These are phyloP conservation scores for Pseudozyma tsukubaensis DNA, from an alignment of 1,284 basidiomycete genomes.

Conservation along the genomic window DNA sequence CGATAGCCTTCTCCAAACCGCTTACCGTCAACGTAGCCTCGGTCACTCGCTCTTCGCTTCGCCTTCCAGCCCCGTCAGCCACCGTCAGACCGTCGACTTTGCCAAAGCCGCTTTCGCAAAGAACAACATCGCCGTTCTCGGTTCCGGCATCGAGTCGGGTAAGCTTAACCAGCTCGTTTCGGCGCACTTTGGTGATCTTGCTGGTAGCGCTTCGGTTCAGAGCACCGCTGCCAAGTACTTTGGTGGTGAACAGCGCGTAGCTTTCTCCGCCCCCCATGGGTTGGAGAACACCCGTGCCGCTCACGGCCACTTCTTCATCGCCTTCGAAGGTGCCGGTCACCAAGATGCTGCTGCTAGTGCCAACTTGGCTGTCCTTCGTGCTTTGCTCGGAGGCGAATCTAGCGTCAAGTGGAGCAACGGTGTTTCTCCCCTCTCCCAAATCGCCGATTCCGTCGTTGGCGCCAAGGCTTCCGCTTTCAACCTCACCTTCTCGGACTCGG, in stretches of 20 bases:
- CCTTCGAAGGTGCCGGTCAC: conserved; percentile 61
- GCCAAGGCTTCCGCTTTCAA: conserved; percentile 64
- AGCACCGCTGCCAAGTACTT: conserved; percentile 62
- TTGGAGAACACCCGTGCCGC: conserved; percentile 51
- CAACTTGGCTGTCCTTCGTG: conserved; percentile 63
- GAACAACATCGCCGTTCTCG: conserved; percentile 66
- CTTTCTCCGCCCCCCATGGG: conserved; percentile 60
- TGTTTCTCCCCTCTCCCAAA: conserved; percentile 56
- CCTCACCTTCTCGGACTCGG: conserved; percentile 61
- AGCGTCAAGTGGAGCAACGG: conserved; percentile 67
- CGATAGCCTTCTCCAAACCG: conserved; percentile 63
- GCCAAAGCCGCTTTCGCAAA: conserved; percentile 60
- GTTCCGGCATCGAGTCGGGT: conserved; percentile 58
- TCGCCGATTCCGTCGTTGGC: conserved; percentile 45
- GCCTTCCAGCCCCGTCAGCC: conserved; percentile 59
- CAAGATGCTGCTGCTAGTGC: conserved; percentile 43
- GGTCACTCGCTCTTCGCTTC: conserved; percentile 66
- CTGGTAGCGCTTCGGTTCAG: conserved; percentile 35
- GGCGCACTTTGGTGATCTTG: conserved; percentile 55
- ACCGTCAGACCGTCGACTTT: conserved; percentile 51
- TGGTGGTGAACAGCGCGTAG: conserved; percentile 65
- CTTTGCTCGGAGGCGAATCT: conserved; percentile 63
- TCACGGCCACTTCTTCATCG: conserved; percentile 65
- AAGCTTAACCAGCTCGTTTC: conserved; percentile 58
- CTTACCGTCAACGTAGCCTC: conserved; percentile 64